phyloP scores from a whole-genome alignment of 306 rosid species.

The Rubus parviflorus region DNA sequence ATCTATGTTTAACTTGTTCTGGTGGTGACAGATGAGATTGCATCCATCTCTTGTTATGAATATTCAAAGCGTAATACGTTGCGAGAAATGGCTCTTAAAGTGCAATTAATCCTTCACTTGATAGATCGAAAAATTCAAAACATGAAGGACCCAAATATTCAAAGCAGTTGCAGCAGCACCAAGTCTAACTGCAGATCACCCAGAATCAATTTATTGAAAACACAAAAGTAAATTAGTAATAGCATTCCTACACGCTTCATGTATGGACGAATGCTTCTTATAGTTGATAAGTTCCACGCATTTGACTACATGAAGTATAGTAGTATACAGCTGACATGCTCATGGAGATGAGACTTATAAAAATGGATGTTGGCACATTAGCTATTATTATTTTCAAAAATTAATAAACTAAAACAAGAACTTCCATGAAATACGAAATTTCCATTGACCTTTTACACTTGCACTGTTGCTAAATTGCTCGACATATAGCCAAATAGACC shows the following conservation, averaged over 20 bases:
- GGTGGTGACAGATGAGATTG: too few relatives aligned
- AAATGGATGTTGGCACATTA: background rate
- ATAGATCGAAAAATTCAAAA: too few relatives aligned
- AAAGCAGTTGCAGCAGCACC: conserved; percentile 85
- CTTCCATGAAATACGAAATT: too few relatives aligned
- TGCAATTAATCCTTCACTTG: too few relatives aligned
- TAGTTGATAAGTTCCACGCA: background rate
- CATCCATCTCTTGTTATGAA: too few relatives aligned
- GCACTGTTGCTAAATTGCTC: too few relatives aligned
- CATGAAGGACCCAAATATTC: background rate
- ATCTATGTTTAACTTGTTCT: too few relatives aligned
- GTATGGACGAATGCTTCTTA: background rate
- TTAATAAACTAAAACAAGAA: too few relatives aligned
- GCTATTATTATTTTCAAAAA: background rate
- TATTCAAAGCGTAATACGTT: too few relatives aligned
- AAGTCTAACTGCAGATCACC: conserved; percentile 57
- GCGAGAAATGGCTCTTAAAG: too few relatives aligned
- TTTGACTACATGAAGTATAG: background rate
- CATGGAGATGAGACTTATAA: background rate
- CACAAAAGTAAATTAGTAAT: background rate
- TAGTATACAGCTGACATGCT: background rate
- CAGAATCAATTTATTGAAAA: conserved; percentile 30
- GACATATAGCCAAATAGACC: too few relatives aligned
- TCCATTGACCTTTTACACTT: too few relatives aligned
- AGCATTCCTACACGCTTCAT: background rate